Conservation (phyloP, 352 stramenopile species). For the Pythium sp. region DNA sequence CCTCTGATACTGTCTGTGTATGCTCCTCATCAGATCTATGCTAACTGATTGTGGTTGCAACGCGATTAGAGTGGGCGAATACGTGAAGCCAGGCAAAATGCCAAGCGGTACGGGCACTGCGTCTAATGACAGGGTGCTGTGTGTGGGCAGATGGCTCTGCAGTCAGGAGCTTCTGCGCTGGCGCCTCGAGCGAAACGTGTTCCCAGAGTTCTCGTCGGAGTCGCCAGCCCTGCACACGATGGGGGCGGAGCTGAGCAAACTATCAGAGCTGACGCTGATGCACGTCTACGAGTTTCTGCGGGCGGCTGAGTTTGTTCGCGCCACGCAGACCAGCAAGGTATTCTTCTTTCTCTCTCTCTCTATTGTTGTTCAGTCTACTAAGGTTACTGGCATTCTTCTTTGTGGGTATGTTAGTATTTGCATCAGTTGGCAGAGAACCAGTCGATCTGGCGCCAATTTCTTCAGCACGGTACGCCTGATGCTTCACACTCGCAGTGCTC, state of each 20-base stretch:
- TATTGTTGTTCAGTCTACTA: neutral
- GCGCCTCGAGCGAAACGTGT: conserved; percentile 47
- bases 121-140: conserved; percentile 11
- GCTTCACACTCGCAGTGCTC: no score
- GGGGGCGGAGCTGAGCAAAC: conserved; percentile 38
- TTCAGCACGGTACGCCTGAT: conserved; percentile 26
- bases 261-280: conserved; percentile 30
- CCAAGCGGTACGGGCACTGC: neutral
- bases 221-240: conserved; percentile 15
- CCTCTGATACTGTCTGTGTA: neutral
- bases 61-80: conserved; percentile 32
- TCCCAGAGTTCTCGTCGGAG: conserved; percentile 25
- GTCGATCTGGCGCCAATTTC: conserved; percentile 30
- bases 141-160: conserved; percentile 29
- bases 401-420: conserved; percentile 7
- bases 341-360: neutral
- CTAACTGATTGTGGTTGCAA: neutral
- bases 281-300: conserved; percentile 30
- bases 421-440: conserved; percentile 10
- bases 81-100: conserved; percentile 22
- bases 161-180: conserved; percentile 41
- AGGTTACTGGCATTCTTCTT: neutral
- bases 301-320: conserved; percentile 28
- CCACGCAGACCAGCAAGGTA: conserved; percentile 41
- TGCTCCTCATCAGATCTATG: neutral